Conservation (phyloP, 345 rosid species). For the Mercurialis annua region DNA sequence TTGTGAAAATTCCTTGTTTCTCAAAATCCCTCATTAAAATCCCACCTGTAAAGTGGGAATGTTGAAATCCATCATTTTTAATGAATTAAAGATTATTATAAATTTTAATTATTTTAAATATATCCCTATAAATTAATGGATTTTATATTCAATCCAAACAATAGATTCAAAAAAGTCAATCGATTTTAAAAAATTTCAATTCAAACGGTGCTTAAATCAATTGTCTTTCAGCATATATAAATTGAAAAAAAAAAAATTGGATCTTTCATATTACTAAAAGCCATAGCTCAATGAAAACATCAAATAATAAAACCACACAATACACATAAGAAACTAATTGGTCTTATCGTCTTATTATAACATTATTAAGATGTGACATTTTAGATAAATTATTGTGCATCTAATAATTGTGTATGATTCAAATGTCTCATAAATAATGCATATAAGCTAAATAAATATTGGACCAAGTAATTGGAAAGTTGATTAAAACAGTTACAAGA, state of each 20-base stretch:
- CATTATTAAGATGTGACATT: not conserved
- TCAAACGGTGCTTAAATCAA: not conserved
- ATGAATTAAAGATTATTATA: no score
- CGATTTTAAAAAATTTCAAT: not conserved
- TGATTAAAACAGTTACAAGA: not conserved
- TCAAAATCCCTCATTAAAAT: no score
- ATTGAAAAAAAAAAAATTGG: no score
- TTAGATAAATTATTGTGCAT: not conserved
- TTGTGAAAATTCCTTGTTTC: no score
- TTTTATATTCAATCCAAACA: no score
- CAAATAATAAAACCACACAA: not conserved
- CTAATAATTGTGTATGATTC: not conserved
- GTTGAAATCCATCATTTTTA: no score
- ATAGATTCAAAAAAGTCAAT: not conserved
- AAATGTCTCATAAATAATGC: slow-evolving; percentile 2
- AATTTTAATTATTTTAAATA: no score
- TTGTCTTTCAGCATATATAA: no score
- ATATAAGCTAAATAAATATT: not conserved
- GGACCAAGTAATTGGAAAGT: not conserved
- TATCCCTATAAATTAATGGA: no score
- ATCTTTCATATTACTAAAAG: not conserved
- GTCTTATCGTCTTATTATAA: not conserved
- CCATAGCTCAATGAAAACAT: not conserved
- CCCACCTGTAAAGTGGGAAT: no score
- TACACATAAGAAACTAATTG: not conserved